Evolutionary conservation across 164 flowering plant species (phyloP).

Genomic region (Litsea cubeba): DNA sequence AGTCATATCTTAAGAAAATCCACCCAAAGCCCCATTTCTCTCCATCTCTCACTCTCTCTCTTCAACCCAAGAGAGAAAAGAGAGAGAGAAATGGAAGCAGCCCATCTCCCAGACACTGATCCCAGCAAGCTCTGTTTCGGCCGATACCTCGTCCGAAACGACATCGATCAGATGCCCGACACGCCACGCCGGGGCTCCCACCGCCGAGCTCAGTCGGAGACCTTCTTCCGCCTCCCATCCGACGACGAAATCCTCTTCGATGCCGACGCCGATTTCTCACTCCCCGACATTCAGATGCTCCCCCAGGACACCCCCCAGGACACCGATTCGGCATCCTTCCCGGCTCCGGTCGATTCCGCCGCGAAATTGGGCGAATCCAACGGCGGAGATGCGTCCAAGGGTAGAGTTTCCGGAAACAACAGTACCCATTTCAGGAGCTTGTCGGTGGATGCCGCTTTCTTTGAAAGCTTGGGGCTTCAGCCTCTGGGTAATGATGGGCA

Average conservation of each 20-base stretch:
- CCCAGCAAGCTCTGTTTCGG: constrained; percentile 24
- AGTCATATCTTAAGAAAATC: neutral
- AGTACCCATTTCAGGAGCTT: constrained; percentile 62
- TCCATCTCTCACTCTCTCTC: neutral
- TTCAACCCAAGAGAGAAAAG: too few species aligned
- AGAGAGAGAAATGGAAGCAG: neutral
- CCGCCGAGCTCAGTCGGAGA: constrained; percentile 84
- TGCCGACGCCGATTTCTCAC: constrained; percentile 28
- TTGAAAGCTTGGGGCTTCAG: constrained; percentile 52
- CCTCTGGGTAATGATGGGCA: constrained; percentile 24
- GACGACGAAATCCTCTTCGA: constrained; percentile 53
- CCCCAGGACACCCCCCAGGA: constrained; percentile 28
- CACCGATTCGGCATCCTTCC: constrained; percentile 15
- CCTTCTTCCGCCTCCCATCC: constrained; percentile 55
- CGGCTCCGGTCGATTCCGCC: constrained; percentile 32
- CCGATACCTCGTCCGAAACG: constrained; percentile 20
- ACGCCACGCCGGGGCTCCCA: constrained; percentile 50
- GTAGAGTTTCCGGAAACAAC: constrained; percentile 3
- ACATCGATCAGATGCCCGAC: constrained; percentile 62
- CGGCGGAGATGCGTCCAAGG: constrained; percentile 14
- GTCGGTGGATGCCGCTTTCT: constrained; percentile 89
- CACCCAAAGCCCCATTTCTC: neutral
- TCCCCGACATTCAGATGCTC: constrained; percentile 24
- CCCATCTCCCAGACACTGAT: neutral
- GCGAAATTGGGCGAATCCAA: constrained; percentile 32